These are phyloP conservation scores for Karstenula rhodostoma DNA, from an alignment of 2,329 filamentous ascomycete species.

Conservation along the genomic window DNA sequence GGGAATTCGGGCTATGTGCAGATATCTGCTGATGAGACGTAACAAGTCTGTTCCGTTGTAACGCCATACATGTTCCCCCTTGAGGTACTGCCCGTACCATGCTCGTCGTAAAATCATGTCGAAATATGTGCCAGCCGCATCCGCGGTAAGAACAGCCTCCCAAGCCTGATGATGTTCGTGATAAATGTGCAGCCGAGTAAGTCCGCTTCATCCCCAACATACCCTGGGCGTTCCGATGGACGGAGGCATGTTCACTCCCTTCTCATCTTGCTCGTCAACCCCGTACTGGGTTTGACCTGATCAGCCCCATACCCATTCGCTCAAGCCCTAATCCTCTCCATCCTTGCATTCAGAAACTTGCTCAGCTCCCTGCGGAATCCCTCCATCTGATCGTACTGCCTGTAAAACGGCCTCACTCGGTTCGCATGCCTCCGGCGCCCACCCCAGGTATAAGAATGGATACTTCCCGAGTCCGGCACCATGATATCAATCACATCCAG, in stretches of 20 bases:
- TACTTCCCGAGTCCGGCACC: conserved; percentile 2
- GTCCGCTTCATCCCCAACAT: conserved; percentile 65
- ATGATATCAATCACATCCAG: conserved; percentile 33
- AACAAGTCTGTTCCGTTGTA: not conserved
- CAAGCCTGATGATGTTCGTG: no score
- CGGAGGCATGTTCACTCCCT: no score
- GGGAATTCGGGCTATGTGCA: not conserved
- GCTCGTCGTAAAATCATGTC: not conserved
- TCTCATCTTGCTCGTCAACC: no score
- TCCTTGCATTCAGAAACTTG: conserved; percentile 28
- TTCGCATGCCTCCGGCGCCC: not conserved
- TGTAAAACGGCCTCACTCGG: not conserved
- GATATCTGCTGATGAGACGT: not conserved
- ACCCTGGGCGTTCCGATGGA: no score
- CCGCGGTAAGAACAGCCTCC: no score
- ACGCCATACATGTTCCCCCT: not conserved
- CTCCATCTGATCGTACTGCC: conserved; percentile 13
- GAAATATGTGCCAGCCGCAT: no score
- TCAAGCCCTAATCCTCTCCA: conserved; percentile 26
- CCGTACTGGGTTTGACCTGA: not conserved
- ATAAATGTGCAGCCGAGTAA: no score
- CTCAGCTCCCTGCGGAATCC: conserved; percentile 29
- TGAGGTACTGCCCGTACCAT: not conserved
- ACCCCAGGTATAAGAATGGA: not conserved
- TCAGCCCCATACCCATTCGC: conserved; percentile 40